Conservation (phyloP, 2,329 filamentous ascomycete species). For the Fusarium euwallaceae region DNA sequence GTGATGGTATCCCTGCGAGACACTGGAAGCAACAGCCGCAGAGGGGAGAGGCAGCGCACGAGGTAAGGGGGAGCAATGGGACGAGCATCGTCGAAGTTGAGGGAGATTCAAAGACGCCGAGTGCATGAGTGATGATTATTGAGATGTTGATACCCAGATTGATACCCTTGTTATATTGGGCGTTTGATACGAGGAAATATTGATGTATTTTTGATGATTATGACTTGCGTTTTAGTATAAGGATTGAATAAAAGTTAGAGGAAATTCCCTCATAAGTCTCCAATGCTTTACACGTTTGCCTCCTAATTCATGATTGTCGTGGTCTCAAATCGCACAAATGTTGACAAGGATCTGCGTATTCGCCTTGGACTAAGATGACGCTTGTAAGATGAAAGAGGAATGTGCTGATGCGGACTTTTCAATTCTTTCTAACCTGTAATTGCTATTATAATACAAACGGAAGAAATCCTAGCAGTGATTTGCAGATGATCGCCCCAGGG, state of each 20-base stretch:
- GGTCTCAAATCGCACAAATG: background rate
- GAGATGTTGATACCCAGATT: slow-evolving; percentile 1
- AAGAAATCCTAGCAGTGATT: background rate
- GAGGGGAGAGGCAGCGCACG: slow-evolving; percentile 1
- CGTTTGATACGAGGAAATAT: background rate
- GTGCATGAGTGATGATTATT: background rate
- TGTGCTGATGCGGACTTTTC: background rate
- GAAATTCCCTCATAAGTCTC: background rate
- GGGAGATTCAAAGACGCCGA: background rate
- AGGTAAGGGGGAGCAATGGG: slow-evolving; percentile 6
- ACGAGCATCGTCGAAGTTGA: background rate
- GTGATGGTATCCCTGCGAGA: slow-evolving; percentile 45
- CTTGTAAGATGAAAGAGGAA: background rate
- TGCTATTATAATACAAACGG: background rate
- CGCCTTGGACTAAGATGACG: background rate
- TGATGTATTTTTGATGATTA: background rate
- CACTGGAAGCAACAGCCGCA: slow-evolving; percentile 45
- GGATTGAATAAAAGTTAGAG: background rate
- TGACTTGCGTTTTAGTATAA: background rate
- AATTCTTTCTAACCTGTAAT: background rate
- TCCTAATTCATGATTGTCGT: background rate
- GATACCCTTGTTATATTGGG: background rate
- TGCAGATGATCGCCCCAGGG: background rate
- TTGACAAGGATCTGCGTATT: background rate
- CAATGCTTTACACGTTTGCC: background rate